Percentiles rank a stretch among this genome's conserved stretches.
Evolutionary conservation across 2,329 filamentous ascomycete genomes (phyloP).

Genomic region (Colletotrichum spinosum): DNA sequence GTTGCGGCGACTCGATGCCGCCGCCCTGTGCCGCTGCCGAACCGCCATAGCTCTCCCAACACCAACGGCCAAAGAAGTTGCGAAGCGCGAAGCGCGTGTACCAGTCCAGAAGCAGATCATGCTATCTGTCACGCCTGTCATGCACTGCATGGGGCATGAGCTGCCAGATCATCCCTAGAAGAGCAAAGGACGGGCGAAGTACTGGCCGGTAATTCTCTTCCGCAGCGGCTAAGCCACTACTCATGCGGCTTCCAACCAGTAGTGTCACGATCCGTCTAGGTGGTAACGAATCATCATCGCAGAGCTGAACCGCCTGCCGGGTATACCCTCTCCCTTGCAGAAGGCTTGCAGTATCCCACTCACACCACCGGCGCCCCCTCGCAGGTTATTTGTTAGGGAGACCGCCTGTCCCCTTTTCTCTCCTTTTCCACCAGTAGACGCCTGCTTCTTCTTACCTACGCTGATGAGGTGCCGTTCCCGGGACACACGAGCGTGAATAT

Average conservation of each 20-base stretch:
- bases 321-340: constrained; percentile 33
- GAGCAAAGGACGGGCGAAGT: constrained; percentile 21
- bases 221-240: constrained; percentile 38
- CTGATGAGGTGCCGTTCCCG: constrained; percentile 6
- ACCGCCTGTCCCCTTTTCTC: constrained; percentile 3
- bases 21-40: constrained; percentile 8
- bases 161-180: constrained; percentile 32
- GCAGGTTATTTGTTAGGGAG: constrained; percentile 12
- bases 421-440: constrained; percentile 33
- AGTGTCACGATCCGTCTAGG: constrained; percentile 12
- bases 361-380: neutral
- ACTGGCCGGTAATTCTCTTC: constrained; percentile 35
- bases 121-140: constrained; percentile 28
- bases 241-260: constrained; percentile 30
- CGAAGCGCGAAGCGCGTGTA: constrained; percentile 34
- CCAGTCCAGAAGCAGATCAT: constrained; percentile 23
- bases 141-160: constrained; percentile 23
- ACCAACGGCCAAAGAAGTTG: neutral
- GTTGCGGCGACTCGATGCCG: constrained; percentile 4
- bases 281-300: constrained; percentile 35
- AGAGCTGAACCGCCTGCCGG: constrained; percentile 33
- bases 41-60: constrained; percentile 5
- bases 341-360: constrained; percentile 16
- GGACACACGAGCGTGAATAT: neutral
- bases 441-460: neutral